A percentile compares a stretch with the other conserved stretches of the same genome.
These are phyloP conservation scores for Petunia secreta DNA, from an alignment of 257 asterid species.

Conservation along the genomic window DNA sequence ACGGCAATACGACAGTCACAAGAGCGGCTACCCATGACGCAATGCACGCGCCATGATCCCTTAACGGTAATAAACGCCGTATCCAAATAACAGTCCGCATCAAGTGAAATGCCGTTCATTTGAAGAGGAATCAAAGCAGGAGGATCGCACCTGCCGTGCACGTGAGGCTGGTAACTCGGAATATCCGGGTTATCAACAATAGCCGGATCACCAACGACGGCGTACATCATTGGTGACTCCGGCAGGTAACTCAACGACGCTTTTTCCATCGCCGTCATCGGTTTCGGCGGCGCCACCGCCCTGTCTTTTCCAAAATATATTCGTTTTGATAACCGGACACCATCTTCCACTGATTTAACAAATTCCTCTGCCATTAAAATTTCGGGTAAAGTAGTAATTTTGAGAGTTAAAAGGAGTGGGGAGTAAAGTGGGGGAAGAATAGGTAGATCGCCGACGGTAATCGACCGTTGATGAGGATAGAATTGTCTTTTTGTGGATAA, in stretches of 20 bases:
- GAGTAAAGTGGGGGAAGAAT: not conserved
- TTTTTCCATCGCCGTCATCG: slow-evolving; percentile 66
- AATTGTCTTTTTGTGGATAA: not conserved
- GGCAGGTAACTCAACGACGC: slow-evolving; percentile 57
- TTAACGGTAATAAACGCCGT: slow-evolving; percentile 67
- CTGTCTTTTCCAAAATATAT: slow-evolving; percentile 83
- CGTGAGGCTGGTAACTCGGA: slow-evolving; percentile 99
- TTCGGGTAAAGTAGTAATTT: not conserved
- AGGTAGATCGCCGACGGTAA: not conserved
- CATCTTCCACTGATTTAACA: slow-evolving; percentile 84
- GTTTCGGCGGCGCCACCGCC: slow-evolving; percentile 89
- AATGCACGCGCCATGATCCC: slow-evolving; percentile 93
- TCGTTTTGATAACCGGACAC: slow-evolving; percentile 83
- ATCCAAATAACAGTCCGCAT: slow-evolving; percentile 69
- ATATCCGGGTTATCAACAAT: slow-evolving; percentile 92
- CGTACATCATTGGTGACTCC: slow-evolving; percentile 77
- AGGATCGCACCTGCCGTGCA: slow-evolving; percentile 88
- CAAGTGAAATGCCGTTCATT: slow-evolving; percentile 70
- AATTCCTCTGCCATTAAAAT: slow-evolving; percentile 59
- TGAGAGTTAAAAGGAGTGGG: not conserved
- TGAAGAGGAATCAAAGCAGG: slow-evolving; percentile 96
- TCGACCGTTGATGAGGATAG: not conserved
- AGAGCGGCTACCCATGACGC: slow-evolving; percentile 79
- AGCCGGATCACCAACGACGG: slow-evolving; percentile 73
- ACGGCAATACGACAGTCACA: slow-evolving; percentile 82